These are phyloP conservation scores for Nicotiana rustica DNA, from an alignment of 305 asterid species.

Conservation along the genomic window DNA sequence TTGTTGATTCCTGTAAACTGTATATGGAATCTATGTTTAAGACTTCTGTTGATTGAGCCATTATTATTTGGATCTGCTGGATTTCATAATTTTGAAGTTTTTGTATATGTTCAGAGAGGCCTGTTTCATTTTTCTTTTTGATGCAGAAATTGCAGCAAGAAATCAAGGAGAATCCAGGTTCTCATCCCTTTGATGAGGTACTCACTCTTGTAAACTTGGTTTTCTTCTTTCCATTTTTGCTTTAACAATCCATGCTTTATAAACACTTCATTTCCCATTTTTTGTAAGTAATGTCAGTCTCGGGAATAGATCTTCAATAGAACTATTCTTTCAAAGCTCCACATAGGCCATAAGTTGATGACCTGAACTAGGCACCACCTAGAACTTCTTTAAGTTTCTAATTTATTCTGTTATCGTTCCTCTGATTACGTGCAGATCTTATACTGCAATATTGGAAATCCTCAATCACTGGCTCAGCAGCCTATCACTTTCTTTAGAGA, in stretches of 20 bases:
- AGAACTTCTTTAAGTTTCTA: neutral
- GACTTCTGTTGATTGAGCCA: neutral
- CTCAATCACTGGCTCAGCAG: conserved; percentile 95
- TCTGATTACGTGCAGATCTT: conserved; percentile 47
- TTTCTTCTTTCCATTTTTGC: neutral
- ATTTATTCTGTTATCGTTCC: conserved; percentile 11
- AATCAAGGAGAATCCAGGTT: conserved; percentile 65
- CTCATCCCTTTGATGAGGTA: conserved; percentile 96
- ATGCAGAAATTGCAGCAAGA: conserved; percentile 82
- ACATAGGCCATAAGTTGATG: neutral
- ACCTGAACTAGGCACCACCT: neutral
- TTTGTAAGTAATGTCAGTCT: neutral
- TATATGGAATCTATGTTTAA: neutral
- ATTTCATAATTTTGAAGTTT: neutral
- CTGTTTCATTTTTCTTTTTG: conserved; percentile 5
- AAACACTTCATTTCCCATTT: neutral
- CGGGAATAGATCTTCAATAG: neutral
- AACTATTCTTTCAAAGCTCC: neutral
- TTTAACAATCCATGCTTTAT: conserved; percentile 12
- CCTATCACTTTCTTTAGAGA: conserved; percentile 98
- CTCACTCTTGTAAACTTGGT: neutral
- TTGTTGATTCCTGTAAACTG: conserved; percentile 20
- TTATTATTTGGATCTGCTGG: neutral
- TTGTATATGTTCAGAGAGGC: neutral
- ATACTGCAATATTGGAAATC: conserved; percentile 94